These are phyloP conservation scores for Fomitopsis pulvina DNA, from an alignment of 768 basidiomycete species.

Conservation along the genomic window DNA sequence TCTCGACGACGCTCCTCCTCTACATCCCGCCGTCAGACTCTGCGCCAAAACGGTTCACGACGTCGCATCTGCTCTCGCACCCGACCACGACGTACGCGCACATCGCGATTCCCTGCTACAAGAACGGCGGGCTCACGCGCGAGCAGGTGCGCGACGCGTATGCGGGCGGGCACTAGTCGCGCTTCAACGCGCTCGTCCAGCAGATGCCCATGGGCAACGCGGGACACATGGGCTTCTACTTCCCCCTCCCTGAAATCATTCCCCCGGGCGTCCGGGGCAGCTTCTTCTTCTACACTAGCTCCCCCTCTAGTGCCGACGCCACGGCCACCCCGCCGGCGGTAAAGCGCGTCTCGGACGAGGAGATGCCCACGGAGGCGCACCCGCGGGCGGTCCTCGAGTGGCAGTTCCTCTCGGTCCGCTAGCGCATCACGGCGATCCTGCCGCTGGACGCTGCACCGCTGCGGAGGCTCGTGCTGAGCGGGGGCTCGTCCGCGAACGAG, in stretches of 20 bases:
- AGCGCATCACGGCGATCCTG: constrained; percentile 63
- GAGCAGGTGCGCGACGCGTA: constrained; percentile 68
- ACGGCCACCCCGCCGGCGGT: too few relatives aligned
- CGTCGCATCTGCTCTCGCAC: constrained; percentile 69
- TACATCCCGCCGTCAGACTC: constrained; percentile 60
- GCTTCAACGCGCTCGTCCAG: constrained; percentile 63
- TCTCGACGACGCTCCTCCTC: constrained; percentile 81
- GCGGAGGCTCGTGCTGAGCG: constrained; percentile 66
- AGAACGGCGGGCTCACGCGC: constrained; percentile 79
- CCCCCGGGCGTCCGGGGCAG: constrained; percentile 72
- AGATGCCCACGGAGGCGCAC: constrained; percentile 42
- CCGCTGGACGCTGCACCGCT: constrained; percentile 44
- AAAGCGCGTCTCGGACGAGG: constrained; percentile 18
- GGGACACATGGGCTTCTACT: constrained; percentile 68
- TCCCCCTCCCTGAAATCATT: constrained; percentile 83
- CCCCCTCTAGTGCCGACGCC: constrained; percentile 17
- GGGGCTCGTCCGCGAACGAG: constrained; percentile 70
- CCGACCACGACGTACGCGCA: constrained; percentile 55
- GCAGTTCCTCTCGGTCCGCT: constrained; percentile 76
- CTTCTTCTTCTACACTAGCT: constrained; percentile 46
- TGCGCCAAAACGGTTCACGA: constrained; percentile 64
- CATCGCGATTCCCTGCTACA: constrained; percentile 91
- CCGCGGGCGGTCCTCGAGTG: constrained; percentile 79
- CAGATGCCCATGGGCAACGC: constrained; percentile 47
- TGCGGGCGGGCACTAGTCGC: constrained; percentile 53